Conservation (phyloP, 805 yeast genomes). For the Metschnikowia amazonensis region DNA sequence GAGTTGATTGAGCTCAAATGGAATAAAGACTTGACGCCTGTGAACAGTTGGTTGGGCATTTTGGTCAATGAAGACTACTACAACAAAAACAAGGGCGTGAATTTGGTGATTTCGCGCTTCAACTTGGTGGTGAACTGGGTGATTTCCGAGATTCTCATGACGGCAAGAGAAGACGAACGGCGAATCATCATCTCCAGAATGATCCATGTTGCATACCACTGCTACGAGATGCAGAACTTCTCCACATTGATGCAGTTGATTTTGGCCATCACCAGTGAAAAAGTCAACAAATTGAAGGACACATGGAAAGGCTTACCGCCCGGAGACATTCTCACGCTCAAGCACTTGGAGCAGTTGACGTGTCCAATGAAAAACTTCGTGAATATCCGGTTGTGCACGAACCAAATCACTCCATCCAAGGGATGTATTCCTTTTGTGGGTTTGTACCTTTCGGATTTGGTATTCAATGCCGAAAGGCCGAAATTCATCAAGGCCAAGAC, state of each 20-base stretch:
- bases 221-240: constrained; percentile 70
- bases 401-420: constrained; percentile 53
- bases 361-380: constrained; percentile 74
- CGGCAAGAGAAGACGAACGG: constrained; percentile 56
- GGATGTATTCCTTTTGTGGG: constrained; percentile 94
- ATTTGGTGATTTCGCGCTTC: constrained; percentile 78
- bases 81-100: constrained; percentile 63
- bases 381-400: constrained; percentile 60
- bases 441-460: constrained; percentile 75
- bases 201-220: constrained; percentile 78
- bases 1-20: constrained; percentile 76
- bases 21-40: constrained; percentile 62
- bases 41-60: constrained; percentile 79
- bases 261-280: constrained; percentile 69
- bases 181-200: constrained; percentile 74
- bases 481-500: constrained; percentile 35
- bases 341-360: constrained; percentile 63
- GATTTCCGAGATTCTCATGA: constrained; percentile 77
- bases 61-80: constrained; percentile 52
- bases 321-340: constrained; percentile 66
- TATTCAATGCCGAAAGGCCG: constrained; percentile 66
- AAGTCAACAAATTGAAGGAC: constrained; percentile 52
- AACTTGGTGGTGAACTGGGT: constrained; percentile 91
- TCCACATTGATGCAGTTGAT: constrained; percentile 86
- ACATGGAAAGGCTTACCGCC: constrained; percentile 76